These are phyloP conservation scores for Scleroderma citrinum DNA, from an alignment of 768 basidiomycete species.

Conservation along the genomic window DNA sequence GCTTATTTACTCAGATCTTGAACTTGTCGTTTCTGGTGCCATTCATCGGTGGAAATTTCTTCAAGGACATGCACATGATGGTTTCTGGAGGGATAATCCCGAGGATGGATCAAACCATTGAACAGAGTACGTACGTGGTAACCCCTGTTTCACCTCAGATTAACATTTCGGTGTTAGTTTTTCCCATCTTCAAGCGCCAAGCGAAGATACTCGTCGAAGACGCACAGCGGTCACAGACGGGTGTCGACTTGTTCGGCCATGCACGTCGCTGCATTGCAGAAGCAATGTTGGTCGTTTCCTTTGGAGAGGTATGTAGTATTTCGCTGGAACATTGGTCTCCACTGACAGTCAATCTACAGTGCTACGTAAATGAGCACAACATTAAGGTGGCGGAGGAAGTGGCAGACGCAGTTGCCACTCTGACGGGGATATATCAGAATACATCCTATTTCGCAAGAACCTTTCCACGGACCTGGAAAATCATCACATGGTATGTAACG, in stretches of 20 bases:
- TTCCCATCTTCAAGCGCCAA: constrained; percentile 20
- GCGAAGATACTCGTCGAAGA: constrained; percentile 11
- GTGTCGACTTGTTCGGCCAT: constrained; percentile 23
- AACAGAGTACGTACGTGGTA: constrained; percentile 6
- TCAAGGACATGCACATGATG: constrained; percentile 4
- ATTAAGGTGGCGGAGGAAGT: constrained; percentile 20
- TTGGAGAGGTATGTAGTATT: constrained; percentile 21
- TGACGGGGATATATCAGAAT: constrained; percentile 28
- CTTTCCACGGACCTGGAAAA: constrained; percentile 19
- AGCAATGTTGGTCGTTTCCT: constrained; percentile 25
- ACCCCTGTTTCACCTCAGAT: background rate
- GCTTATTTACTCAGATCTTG: constrained; percentile 18
- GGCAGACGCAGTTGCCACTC: constrained; percentile 21
- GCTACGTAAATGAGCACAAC: constrained; percentile 20
- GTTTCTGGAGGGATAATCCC: constrained; percentile 13
- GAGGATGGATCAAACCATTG: constrained; percentile 21
- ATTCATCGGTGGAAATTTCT: background rate
- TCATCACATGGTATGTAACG: constrained; percentile 18
- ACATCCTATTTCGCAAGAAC: constrained; percentile 19
- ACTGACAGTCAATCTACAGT: constrained; percentile 9
- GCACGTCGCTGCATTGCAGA: constrained; percentile 26
- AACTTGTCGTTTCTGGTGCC: constrained; percentile 25
- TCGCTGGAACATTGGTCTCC: background rate
- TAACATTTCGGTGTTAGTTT: constrained; percentile 6
- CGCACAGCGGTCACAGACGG: background rate